Evolutionary conservation across 495 filamentous ascomycete genomes (phyloP).

Genomic region (Aspergillus steynii): DNA sequence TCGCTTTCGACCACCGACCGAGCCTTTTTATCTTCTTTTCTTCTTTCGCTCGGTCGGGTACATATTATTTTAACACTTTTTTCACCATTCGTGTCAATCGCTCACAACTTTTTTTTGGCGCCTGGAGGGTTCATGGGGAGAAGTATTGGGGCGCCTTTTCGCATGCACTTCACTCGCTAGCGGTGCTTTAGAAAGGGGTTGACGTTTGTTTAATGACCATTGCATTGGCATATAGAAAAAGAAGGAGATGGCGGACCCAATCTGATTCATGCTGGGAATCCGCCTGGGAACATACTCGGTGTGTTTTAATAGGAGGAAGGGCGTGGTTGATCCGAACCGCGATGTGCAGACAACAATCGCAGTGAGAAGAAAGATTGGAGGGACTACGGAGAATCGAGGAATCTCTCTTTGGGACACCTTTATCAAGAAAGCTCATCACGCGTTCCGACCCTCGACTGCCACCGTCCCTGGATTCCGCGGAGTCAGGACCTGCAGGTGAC

Average conservation of each 20-base stretch:
- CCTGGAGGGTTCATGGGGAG: constrained; percentile 33
- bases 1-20: constrained; percentile 42
- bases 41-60: constrained; percentile 39
- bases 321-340: neutral
- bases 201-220: constrained; percentile 31
- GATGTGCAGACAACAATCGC: neutral
- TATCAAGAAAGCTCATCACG: neutral
- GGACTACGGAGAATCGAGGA: neutral
- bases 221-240: constrained; percentile 46
- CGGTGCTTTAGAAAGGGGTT: constrained; percentile 36
- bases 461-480: neutral
- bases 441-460: neutral
- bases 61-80: constrained; percentile 31
- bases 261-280: constrained; percentile 9
- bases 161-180: constrained; percentile 45
- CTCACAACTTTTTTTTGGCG: constrained; percentile 39
- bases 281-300: neutral
- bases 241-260: constrained; percentile 14
- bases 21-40: constrained; percentile 32
- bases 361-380: neutral
- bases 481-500: neutral
- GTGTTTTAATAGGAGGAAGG: constrained; percentile 4
- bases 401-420: neutral
- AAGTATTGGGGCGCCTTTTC: constrained; percentile 34
- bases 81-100: constrained; percentile 49